Base-by-base conservation (phyloP, 768 basidiomycete species). In the Mycena venus region DNA sequence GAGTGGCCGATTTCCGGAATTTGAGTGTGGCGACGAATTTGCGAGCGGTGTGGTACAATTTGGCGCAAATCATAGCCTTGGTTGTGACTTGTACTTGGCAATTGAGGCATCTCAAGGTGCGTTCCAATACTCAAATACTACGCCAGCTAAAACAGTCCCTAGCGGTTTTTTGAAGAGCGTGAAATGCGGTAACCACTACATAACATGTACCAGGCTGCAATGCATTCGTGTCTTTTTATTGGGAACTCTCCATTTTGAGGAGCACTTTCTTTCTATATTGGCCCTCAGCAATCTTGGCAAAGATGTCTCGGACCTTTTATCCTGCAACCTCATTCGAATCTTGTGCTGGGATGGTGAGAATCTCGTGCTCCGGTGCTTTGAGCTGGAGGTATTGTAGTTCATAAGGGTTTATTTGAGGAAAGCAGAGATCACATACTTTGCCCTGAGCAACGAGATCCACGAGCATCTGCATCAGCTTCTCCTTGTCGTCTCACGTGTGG, bases 21-120 rank as follows among this genome's bases (percentile, higher is more conserved):
- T 83, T 99, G 75, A 97, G 95, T 78, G 98, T 99, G 84, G 83
- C 84, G 19, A 98, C 96, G 44, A 99, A 99, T 84, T 86, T 93
- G n/a, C 87, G 93, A 72, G 97, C 98, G 1, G 95, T 99, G 55
- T 99, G 96, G 96, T 99, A 98, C 84, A 96, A 93, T 79, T 58
- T 99, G 31, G 88, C 91, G 38, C 98, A 99, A 87, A 96, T 99
- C 70, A 83, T 89, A 17, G 93, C 98, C 14, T 84, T 99, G 51
- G 83, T 99, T 55, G 90, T 86, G 21, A 98, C 97, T 2, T 99
- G 96, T 79, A 87, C 90, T 34, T 99, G 98, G 97, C 98, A 99
- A 83, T 86, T 98, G 81, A 88, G 95, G 80, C 95, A 99, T 89
- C 86, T 99, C 71, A 95, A 92, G 87, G 95, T 96, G 78, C 80